These are phyloP conservation scores for Heracleum sosnowskyi DNA, from an alignment of 129 eudicot species.

Conservation along the genomic window DNA sequence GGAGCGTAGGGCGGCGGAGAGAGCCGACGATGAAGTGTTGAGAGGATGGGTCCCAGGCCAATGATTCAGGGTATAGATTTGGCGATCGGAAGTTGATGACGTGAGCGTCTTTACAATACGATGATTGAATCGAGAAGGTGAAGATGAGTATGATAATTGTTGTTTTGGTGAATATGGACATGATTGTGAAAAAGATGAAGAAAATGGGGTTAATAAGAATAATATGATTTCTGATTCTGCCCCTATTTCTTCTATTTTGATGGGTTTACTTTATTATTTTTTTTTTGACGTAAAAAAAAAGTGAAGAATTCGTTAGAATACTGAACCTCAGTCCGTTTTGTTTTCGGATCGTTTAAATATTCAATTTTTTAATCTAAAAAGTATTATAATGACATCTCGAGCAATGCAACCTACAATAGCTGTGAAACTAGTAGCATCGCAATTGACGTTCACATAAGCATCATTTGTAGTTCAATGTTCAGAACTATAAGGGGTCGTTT, in stretches of 20 bases:
- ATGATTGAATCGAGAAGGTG: constrained; percentile 6
- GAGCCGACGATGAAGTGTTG: constrained; percentile 80
- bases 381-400: too few relatives aligned
- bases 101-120: constrained; percentile 41
- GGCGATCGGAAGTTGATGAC: constrained; percentile 60
- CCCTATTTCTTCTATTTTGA: background rate
- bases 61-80: constrained; percentile 70
- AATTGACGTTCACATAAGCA: too few relatives aligned
- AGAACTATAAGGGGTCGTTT: too few relatives aligned
- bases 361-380: too few relatives aligned
- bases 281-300: too few relatives aligned
- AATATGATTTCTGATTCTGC: background rate
- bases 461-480: too few relatives aligned
- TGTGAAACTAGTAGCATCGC: too few relatives aligned
- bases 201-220: background rate
- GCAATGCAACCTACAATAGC: too few relatives aligned
- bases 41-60: constrained; percentile 51
- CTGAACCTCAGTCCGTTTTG: too few relatives aligned
- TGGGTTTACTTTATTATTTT: too few relatives aligned
- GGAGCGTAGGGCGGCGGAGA: constrained; percentile 42
- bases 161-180: background rate
- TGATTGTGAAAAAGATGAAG: background rate
- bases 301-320: too few relatives aligned
- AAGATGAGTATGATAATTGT: constrained; percentile 9
- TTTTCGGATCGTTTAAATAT: too few relatives aligned